Conservation (phyloP, 2,329 filamentous ascomycete species). For the Cercospora berteroae region DNA sequence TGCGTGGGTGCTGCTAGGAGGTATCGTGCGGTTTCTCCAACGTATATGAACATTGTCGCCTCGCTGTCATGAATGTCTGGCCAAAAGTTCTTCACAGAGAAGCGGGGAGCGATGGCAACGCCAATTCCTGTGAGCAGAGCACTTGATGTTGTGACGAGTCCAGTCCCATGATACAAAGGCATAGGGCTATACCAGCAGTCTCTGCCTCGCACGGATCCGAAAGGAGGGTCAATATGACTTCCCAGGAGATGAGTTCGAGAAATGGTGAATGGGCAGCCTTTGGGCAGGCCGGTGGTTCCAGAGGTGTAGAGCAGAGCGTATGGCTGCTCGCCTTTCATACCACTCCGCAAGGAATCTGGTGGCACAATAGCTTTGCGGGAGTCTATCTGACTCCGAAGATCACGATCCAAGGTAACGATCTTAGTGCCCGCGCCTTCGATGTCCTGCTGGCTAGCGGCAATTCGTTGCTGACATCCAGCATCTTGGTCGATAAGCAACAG, state of each 20-base stretch:
- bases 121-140: slow-evolving; percentile 56
- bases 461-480: slow-evolving; percentile 51
- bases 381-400: slow-evolving; percentile 47
- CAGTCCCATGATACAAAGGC: slow-evolving; percentile 75
- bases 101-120: slow-evolving; percentile 63
- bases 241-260: slow-evolving; percentile 46
- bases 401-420: slow-evolving; percentile 53
- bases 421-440: slow-evolving; percentile 58
- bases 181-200: slow-evolving; percentile 74
- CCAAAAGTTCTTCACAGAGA: slow-evolving; percentile 71
- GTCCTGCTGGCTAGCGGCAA: slow-evolving; percentile 51
- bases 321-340: slow-evolving; percentile 50
- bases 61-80: slow-evolving; percentile 64
- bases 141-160: slow-evolving; percentile 62
- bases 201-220: slow-evolving; percentile 50
- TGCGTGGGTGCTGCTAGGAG: slow-evolving; percentile 65
- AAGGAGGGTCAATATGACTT: slow-evolving; percentile 34
- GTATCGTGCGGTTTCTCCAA: slow-evolving; percentile 74
- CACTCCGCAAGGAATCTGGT: slow-evolving; percentile 28
- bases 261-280: slow-evolving; percentile 64
- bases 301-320: slow-evolving; percentile 73
- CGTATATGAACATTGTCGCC: slow-evolving; percentile 71
- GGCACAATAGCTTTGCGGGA: slow-evolving; percentile 24
- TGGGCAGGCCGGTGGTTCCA: slow-evolving; percentile 72
- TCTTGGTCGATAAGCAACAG: slow-evolving; percentile 48